Percentiles rank a stretch among this genome's conserved stretches.
Conservation (phyloP, 179 eudicot species). For the Carnegiea gigantea region DNA sequence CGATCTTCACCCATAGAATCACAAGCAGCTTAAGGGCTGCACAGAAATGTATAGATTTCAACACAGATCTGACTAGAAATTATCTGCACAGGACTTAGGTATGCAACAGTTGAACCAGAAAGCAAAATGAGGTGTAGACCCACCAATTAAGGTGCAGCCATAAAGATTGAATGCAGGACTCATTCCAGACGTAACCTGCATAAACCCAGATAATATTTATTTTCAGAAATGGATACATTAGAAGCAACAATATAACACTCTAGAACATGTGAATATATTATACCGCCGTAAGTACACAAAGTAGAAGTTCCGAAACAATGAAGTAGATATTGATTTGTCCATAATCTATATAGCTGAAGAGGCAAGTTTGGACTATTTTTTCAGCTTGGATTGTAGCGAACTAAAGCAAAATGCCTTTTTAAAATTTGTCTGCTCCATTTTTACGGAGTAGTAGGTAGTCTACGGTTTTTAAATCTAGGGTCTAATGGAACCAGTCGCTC, state of each 20-base stretch:
- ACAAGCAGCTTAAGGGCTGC: not conserved
- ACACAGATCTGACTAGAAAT: not conserved
- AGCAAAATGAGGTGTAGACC: not conserved
- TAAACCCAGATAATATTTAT: not conserved
- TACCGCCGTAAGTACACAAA: not conserved
- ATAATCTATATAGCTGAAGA: too few species aligned
- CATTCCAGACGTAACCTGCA: constrained; percentile 97
- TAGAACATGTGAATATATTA: not conserved
- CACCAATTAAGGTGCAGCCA: constrained; percentile 97
- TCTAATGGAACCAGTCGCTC: too few species aligned
- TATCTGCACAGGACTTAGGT: not conserved
- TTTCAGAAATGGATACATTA: too few species aligned
- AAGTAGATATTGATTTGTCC: not conserved
- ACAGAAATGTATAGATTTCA: not conserved
- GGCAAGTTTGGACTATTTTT: too few species aligned
- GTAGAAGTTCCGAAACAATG: not conserved
- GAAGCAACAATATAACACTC: not conserved
- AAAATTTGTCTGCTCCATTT: too few species aligned
- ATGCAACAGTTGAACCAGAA: not conserved
- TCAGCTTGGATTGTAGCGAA: too few species aligned
- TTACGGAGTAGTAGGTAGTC: too few species aligned
- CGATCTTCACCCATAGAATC: not conserved
- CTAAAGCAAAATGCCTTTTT: too few species aligned
- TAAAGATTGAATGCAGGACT: constrained; percentile 89
- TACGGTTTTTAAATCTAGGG: too few species aligned